Conservation (phyloP, 176 grass and related monocot species). For the Aechmea fasciata region DNA sequence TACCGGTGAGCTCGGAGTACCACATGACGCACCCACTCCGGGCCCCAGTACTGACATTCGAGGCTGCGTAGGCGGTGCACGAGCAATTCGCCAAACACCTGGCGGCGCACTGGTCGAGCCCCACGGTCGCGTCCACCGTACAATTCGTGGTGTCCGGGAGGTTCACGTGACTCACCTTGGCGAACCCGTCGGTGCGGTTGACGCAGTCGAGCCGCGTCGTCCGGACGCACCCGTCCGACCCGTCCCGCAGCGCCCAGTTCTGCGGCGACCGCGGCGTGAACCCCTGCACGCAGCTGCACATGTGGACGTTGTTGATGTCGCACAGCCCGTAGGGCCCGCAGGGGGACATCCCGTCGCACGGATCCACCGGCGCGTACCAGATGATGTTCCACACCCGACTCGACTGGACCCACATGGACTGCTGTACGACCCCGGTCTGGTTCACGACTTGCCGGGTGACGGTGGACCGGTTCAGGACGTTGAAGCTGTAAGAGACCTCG, state of each 20-base stretch:
- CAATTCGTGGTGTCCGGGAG: conserved; percentile 41
- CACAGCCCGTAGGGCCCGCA: conserved; percentile 49
- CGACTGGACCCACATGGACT: conserved; percentile 39
- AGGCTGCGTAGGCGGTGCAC: conserved; percentile 45
- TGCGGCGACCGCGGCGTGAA: conserved; percentile 30
- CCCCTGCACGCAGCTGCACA: conserved; percentile 38
- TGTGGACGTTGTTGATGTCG: conserved; percentile 23
- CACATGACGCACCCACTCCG: conserved; percentile 43
- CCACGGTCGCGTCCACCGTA: conserved; percentile 18
- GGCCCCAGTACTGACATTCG: conserved; percentile 22
- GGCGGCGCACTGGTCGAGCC: conserved; percentile 31
- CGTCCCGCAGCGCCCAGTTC: conserved; percentile 33
- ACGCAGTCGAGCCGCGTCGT: conserved; percentile 28
- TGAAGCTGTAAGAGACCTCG: conserved; percentile 43
- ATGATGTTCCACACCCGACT: conserved; percentile 26
- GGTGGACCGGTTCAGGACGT: conserved; percentile 22
- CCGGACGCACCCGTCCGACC: conserved; percentile 34
- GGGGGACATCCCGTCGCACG: conserved; percentile 39
- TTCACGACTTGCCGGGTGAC: conserved; percentile 37
- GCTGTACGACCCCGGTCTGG: conserved; percentile 25
- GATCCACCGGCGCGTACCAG: conserved; percentile 48
- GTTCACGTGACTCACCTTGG: conserved; percentile 36
- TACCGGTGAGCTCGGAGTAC: conserved; percentile 35
- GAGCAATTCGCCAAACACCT: conserved; percentile 45
- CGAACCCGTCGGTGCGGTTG: conserved; percentile 35